These are phyloP conservation scores for Primulina tabacum DNA, from an alignment of 257 asterid genomes.

Conservation along the genomic window DNA sequence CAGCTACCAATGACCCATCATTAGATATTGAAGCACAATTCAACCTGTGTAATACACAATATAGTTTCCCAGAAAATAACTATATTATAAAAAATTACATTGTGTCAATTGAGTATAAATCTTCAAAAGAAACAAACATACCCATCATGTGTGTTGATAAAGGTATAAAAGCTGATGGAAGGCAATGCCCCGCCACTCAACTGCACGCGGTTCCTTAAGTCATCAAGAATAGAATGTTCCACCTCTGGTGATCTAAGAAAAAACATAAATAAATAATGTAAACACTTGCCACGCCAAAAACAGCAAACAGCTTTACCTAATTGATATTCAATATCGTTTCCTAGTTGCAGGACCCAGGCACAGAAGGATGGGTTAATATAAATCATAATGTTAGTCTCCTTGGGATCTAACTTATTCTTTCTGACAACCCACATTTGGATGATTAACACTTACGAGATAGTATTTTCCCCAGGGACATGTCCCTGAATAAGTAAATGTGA, in stretches of 20 bases:
- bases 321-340: slow-evolving; percentile 16
- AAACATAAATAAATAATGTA: slow-evolving; percentile 1
- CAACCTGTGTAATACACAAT: slow-evolving; percentile 38
- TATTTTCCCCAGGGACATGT: too few species aligned
- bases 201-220: slow-evolving; percentile 90
- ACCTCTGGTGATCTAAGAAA: slow-evolving; percentile 71
- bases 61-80: slow-evolving; percentile 26
- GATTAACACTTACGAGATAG: not conserved
- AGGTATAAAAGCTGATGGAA: slow-evolving; percentile 90
- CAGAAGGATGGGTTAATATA: not conserved
- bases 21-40: slow-evolving; percentile 91
- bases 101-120: not conserved
- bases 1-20: slow-evolving; percentile 94
- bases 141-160: slow-evolving; percentile 91
- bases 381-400: not conserved
- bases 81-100: not conserved
- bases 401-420: not conserved
- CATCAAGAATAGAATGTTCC: slow-evolving; percentile 92
- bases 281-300: slow-evolving; percentile 7
- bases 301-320: slow-evolving; percentile 20
- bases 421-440: not conserved
- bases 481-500: not conserved
- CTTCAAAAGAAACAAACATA: slow-evolving; percentile 29
- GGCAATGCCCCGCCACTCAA: slow-evolving; percentile 75
- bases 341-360: not conserved